Evolutionary conservation across 129 eudicot species (phyloP).

Genomic region (Chrysanthemum lavandulifolium): DNA sequence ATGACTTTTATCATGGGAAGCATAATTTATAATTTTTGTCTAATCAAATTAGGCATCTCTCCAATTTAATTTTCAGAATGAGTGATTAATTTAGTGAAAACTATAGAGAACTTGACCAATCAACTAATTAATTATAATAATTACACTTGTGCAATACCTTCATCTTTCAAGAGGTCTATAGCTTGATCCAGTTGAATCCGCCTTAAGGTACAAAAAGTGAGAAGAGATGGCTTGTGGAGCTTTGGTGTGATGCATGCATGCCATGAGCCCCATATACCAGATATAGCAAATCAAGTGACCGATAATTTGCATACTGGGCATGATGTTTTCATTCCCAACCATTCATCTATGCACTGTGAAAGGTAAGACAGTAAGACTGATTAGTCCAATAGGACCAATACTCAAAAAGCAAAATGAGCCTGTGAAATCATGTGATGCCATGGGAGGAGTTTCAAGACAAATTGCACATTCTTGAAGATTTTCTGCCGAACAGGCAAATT

Average conservation of each 20-base stretch:
- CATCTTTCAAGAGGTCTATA: slow-evolving; percentile 18
- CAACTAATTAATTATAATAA: slow-evolving; percentile 2
- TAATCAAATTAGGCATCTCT: slow-evolving; percentile 4
- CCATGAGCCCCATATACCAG: background rate
- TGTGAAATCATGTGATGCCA: too few relatives aligned
- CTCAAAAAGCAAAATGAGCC: too few relatives aligned
- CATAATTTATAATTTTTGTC: slow-evolving; percentile 9
- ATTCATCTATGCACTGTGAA: slow-evolving; percentile 91
- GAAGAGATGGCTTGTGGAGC: too few relatives aligned
- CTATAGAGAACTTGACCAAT: slow-evolving; percentile 19
- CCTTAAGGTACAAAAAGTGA: background rate
- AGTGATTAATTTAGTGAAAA: slow-evolving; percentile 9
- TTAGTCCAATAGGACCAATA: too few relatives aligned
- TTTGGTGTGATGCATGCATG: too few relatives aligned
- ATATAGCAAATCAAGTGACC: slow-evolving; percentile 46
- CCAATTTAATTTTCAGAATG: background rate
- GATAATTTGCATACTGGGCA: slow-evolving; percentile 96
- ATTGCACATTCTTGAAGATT: too few relatives aligned
- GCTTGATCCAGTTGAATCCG: background rate
- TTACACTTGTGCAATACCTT: slow-evolving; percentile 3
- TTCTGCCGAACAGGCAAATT: too few relatives aligned
- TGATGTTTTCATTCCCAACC: slow-evolving; percentile 82
- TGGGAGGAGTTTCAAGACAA: too few relatives aligned
- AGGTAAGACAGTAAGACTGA: background rate
- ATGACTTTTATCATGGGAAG: background rate